These are phyloP conservation scores for Alternaria atra DNA, from an alignment of 2,329 filamentous ascomycete species.

Conservation along the genomic window DNA sequence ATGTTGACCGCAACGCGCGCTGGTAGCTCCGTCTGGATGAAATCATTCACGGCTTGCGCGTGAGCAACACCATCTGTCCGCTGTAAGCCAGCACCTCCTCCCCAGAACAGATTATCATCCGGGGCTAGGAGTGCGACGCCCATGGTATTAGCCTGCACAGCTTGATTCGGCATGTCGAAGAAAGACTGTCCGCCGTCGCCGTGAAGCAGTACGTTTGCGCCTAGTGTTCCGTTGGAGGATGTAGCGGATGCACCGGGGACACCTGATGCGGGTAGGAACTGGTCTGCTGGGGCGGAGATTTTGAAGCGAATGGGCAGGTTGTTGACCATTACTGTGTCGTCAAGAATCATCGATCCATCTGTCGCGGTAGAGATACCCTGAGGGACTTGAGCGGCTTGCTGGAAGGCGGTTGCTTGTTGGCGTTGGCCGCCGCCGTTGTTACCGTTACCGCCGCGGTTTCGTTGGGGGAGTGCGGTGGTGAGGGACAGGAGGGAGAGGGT, in stretches of 20 bases:
- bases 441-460: slow-evolving; percentile 23
- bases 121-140: slow-evolving; percentile 65
- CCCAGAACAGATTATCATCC: slow-evolving; percentile 65
- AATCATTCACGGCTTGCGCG: slow-evolving; percentile 64
- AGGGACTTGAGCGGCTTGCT: slow-evolving; percentile 47
- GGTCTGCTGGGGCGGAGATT: slow-evolving; percentile 63
- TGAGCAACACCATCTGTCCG: slow-evolving; percentile 66
- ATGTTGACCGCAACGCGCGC: slow-evolving; percentile 64
- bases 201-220: slow-evolving; percentile 66
- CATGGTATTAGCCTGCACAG: slow-evolving; percentile 60
- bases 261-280: slow-evolving; percentile 61
- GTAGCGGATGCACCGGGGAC: slow-evolving; percentile 58
- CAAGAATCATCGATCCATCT: slow-evolving; percentile 65
- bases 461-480: slow-evolving; percentile 36
- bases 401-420: slow-evolving; percentile 40
- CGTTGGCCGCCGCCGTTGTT: neutral
- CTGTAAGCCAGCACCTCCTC: slow-evolving; percentile 61
- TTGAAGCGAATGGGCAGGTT: slow-evolving; percentile 65
- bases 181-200: slow-evolving; percentile 68
- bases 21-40: slow-evolving; percentile 61
- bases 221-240: slow-evolving; percentile 48
- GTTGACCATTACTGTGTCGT: slow-evolving; percentile 64
- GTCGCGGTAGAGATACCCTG: slow-evolving; percentile 55
- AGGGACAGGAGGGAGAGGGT: slow-evolving; percentile 32
- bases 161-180: slow-evolving; percentile 67